Conservation (phyloP, 1,139 yeast species). For the Arxiozyma telluris region DNA sequence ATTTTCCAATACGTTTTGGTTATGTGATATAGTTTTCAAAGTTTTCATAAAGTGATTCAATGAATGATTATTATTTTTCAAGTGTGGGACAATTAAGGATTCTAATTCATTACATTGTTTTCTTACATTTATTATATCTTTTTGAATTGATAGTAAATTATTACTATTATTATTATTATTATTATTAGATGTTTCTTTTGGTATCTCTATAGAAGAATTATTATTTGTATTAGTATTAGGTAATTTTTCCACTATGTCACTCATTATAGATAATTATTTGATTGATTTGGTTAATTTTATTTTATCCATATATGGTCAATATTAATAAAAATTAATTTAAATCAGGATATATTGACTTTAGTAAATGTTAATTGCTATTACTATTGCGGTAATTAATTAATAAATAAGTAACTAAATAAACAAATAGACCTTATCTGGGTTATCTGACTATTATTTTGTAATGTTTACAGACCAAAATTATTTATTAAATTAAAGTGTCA, state of each 20-base stretch:
- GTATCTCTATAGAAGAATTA: neutral
- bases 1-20: slow-evolving; percentile 29
- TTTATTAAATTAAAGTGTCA: neutral
- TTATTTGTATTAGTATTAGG: neutral
- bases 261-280: neutral
- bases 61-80: slow-evolving; percentile 13
- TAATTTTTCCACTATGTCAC: neutral
- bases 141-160: slow-evolving; percentile 5
- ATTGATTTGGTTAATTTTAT: neutral
- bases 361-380: too few species aligned
- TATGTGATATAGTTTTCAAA: slow-evolving; percentile 26
- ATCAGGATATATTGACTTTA: too few species aligned
- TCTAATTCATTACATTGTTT: slow-evolving; percentile 12
- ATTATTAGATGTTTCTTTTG: neutral
- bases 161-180: neutral
- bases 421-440: too few species aligned
- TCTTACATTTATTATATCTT: slow-evolving; percentile 6
- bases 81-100: slow-evolving; percentile 13
- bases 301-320: neutral
- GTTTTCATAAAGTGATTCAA: slow-evolving; percentile 19
- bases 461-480: too few species aligned
- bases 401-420: too few species aligned
- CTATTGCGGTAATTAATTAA: too few species aligned
- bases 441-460: too few species aligned
- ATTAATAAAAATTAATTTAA: neutral